Conservation (phyloP, 2,329 filamentous ascomycete genomes). For the Neonectria punicea region DNA sequence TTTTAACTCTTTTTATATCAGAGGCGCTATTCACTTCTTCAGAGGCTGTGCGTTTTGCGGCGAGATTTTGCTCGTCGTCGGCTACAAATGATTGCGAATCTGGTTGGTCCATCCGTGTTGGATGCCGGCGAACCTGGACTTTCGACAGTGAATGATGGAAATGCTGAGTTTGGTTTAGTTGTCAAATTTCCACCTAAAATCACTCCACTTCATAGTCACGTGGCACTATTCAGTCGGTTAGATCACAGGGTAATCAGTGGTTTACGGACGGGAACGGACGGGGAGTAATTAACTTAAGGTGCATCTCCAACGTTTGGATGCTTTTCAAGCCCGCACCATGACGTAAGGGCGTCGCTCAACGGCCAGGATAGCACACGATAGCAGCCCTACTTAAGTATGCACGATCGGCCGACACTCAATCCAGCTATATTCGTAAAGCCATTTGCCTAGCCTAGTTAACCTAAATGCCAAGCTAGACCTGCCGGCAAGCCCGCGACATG, state of each 20-base stretch:
- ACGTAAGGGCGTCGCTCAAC: too few relatives aligned
- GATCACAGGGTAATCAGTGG: too few relatives aligned
- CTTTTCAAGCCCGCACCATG: too few relatives aligned
- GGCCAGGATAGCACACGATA: too few relatives aligned
- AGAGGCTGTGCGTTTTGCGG: neutral
- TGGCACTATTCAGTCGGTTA: too few relatives aligned
- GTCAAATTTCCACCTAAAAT: too few relatives aligned
- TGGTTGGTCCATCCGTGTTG: neutral
- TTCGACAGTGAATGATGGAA: neutral
- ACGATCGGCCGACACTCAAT: neutral
- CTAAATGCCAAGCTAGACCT: neutral
- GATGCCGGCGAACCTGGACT: neutral
- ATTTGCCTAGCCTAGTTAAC: neutral
- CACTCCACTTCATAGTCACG: too few relatives aligned
- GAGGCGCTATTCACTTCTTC: neutral
- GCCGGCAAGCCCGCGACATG: neutral
- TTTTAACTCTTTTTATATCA: neutral
- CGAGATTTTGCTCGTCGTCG: neutral
- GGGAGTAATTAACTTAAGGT: too few relatives aligned
- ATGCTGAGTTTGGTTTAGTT: too few relatives aligned
- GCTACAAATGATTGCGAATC: neutral
- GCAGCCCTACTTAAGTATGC: neutral
- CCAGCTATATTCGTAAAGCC: neutral
- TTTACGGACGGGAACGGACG: too few relatives aligned
- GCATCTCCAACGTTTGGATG: too few relatives aligned